phyloP scores from a whole-genome alignment of 495 filamentous ascomycete genomes.

The Podospora anserina region DNA sequence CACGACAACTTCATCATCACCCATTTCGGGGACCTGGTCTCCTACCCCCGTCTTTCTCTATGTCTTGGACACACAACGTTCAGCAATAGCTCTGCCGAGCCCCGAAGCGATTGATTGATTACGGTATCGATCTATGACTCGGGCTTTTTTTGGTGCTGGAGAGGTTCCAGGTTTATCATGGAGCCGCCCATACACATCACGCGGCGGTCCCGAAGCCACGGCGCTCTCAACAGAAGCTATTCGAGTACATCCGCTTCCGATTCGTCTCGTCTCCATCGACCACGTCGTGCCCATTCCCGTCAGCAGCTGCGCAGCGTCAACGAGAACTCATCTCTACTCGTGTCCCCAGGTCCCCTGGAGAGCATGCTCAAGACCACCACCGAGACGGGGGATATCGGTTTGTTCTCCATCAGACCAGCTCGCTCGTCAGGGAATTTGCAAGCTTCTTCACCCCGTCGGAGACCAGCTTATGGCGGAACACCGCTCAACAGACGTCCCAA shows the following conservation, averaged over 20 bases:
- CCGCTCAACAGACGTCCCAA: background rate
- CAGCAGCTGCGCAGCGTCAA: constrained; percentile 38
- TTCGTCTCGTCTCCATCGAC: background rate
- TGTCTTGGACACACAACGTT: constrained; percentile 14
- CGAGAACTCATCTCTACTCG: constrained; percentile 36
- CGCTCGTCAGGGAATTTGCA: constrained; percentile 37
- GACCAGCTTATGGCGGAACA: constrained; percentile 11
- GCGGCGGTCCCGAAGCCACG: constrained; percentile 44
- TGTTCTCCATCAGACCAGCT: constrained; percentile 55
- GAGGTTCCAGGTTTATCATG: constrained; percentile 25
- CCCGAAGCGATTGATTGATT: constrained; percentile 6
- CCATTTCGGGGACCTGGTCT: background rate
- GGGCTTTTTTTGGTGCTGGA: background rate
- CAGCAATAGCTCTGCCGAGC: constrained; percentile 6
- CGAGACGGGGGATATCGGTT: constrained; percentile 64
- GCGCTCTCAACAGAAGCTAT: constrained; percentile 38
- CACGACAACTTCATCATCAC: background rate
- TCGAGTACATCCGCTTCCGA: constrained; percentile 27
- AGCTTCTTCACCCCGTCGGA: constrained; percentile 19
- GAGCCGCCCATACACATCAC: constrained; percentile 36
- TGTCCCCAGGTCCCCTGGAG: constrained; percentile 46
- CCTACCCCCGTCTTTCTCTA: constrained; percentile 2
- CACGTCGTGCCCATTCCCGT: constrained; percentile 13
- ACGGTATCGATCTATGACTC: background rate
- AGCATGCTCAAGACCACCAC: constrained; percentile 70